Percentiles rank a stretch among this genome's conserved stretches.
phyloP scores from a whole-genome alignment of 2,329 filamentous ascomycete genomes.

The Xylaria sp. region DNA sequence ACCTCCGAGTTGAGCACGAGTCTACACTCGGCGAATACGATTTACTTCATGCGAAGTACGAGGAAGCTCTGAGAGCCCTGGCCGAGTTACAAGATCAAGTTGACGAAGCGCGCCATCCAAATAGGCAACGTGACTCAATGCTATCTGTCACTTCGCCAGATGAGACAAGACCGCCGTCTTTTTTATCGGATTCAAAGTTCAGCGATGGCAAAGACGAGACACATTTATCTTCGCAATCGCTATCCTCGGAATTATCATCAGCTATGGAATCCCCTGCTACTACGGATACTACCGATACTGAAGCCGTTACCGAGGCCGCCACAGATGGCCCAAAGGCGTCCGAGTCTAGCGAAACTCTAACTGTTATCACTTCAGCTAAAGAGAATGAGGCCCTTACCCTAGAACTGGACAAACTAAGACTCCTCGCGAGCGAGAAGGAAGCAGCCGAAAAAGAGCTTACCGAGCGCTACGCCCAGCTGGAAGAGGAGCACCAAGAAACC shows the following conservation, averaged over 20 bases:
- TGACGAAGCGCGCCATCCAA: constrained; percentile 78
- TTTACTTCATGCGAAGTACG: constrained; percentile 85
- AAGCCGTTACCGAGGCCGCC: constrained; percentile 51
- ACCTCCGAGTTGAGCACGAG: constrained; percentile 91
- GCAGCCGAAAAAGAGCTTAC: constrained; percentile 76
- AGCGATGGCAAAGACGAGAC: constrained; percentile 74
- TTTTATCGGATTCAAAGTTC: constrained; percentile 81
- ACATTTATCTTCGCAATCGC: constrained; percentile 84
- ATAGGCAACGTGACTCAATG: constrained; percentile 64
- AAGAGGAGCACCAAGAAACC: constrained; percentile 82
- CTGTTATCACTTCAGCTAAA: constrained; percentile 49
- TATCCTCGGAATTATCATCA: constrained; percentile 93
- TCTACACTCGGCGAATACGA: constrained; percentile 83
- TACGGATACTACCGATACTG: constrained; percentile 70
- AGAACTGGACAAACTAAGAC: constrained; percentile 78
- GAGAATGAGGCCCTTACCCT: constrained; percentile 60
- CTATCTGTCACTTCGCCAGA: constrained; percentile 63
- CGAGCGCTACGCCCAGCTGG: constrained; percentile 83
- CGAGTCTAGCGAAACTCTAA: constrained; percentile 52
- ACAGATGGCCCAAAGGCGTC: constrained; percentile 62
- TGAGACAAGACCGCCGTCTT: constrained; percentile 75
- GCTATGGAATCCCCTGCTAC: constrained; percentile 79
- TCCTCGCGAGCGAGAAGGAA: constrained; percentile 79
- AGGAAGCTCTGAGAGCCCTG: constrained; percentile 83
- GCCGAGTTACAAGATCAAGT: constrained; percentile 86